Conservation (phyloP, 1,284 basidiomycete species). For the Athelia sp. region DNA sequence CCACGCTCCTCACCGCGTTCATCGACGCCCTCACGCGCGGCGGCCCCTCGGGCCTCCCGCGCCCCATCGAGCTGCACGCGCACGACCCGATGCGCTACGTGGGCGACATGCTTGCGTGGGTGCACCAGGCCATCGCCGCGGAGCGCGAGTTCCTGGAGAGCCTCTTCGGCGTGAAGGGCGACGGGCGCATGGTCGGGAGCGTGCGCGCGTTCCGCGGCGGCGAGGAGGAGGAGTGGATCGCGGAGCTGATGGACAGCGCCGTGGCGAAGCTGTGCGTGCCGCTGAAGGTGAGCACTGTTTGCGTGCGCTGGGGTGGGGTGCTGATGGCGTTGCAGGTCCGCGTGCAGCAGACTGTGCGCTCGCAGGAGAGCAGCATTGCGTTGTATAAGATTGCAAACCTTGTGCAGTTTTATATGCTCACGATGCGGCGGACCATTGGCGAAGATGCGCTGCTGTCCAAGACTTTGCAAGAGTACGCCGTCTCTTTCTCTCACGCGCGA, state of each 20-base stretch:
- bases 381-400: conserved; percentile 91
- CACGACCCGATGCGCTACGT: conserved; percentile 96
- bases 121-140: conserved; percentile 92
- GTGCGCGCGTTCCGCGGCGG: conserved; percentile 50
- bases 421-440: conserved; percentile 91
- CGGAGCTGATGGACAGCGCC: conserved; percentile 77
- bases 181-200: conserved; percentile 75
- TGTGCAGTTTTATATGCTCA: conserved; percentile 90
- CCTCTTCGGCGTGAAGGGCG: conserved; percentile 68
- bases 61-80: conserved; percentile 95
- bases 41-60: conserved; percentile 81
- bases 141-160: conserved; percentile 91
- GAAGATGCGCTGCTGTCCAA: conserved; percentile 71
- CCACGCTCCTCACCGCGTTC: conserved; percentile 77
- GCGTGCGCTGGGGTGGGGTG: too few relatives aligned
- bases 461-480: conserved; percentile 81
- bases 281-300: conserved; percentile 55
- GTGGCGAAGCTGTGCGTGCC: conserved; percentile 86
- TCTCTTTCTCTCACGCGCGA: too few relatives aligned
- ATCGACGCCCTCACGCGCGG: conserved; percentile 87
- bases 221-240: conserved; percentile 80
- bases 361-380: conserved; percentile 89
- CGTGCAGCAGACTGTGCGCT: conserved; percentile 87
- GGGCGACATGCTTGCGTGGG: conserved; percentile 98
- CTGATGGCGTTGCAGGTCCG: too few relatives aligned